Evolutionary conservation across 1,284 basidiomycete genomes (phyloP), one percentile per base, ranked within the genome.

Genomic region (Malassezia dermatis): DNA sequence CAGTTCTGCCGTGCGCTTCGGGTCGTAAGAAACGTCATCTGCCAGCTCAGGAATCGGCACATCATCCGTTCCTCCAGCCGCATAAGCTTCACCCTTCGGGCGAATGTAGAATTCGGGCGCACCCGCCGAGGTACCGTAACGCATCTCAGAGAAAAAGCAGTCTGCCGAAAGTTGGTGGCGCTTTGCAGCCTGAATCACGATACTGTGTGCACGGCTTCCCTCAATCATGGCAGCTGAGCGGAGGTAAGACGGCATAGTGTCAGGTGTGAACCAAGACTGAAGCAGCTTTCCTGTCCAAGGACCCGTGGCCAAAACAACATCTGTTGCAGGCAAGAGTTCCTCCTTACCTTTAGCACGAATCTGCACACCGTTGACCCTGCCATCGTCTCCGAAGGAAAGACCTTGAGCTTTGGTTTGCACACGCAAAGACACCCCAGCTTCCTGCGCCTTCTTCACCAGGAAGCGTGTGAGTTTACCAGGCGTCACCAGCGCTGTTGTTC

Each of bases 281-380:
- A 81, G 77, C 8, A 84, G 76, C 41, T 71, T 68, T 0, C 87
- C 81, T 0, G 88, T 88, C 90, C 90, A 95, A 1, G 88, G 86
- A 12, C 65, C 89, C 11, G 86, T 86, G 27, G 84, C 81, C 50
- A 94, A 75, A 30, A 93, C 78, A 48, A 91, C 69, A 19, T 76
- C 75, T 66, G 76, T 80, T 21, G 62, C 62, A 2, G 53, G 62
- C 3, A 54, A 26, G 8, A 39, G 32, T 30, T 45, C 34, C 21
- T 60, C 59, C 45, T 44, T 53, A 8, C 50, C 56, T 2, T 60
- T 39, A 1, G 48, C 50, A 4, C 49, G 49, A 21, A 65, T 37
- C 21, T 55, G 49, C 28, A 71, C 51, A 5, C 54, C 54, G 19
- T 55, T 60, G 1, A 68, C 53, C 19, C 49, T 57, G 3, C 56